phyloP scores from a whole-genome alignment of 1,139 yeast genomes.

The Hemisphaericaspora xylanilytica region DNA sequence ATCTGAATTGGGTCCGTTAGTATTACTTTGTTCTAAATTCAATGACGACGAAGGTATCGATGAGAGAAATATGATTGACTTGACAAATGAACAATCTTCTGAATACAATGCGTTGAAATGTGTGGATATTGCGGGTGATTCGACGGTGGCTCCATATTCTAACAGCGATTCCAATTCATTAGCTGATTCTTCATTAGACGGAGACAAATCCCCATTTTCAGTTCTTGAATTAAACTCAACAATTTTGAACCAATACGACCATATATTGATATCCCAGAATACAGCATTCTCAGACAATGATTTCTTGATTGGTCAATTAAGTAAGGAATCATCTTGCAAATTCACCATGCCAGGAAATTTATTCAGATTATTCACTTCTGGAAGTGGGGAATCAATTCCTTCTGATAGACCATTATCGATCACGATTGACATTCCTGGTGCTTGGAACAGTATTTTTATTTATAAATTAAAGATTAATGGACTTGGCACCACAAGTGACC shows the following conservation, averaged over 20 bases:
- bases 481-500: slow-evolving; percentile 13
- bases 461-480: slow-evolving; percentile 39
- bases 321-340: slow-evolving; percentile 21
- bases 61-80: slow-evolving; percentile 15
- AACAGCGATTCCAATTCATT: slow-evolving; percentile 24
- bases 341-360: slow-evolving; percentile 31
- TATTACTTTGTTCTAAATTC: slow-evolving; percentile 18
- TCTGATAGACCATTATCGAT: slow-evolving; percentile 44
- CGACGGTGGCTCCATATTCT: slow-evolving; percentile 48
- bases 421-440: slow-evolving; percentile 50
- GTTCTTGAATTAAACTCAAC: slow-evolving; percentile 39
- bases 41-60: background rate
- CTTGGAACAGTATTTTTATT: slow-evolving; percentile 63
- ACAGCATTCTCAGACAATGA: slow-evolving; percentile 17
- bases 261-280: slow-evolving; percentile 43
- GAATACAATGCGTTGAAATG: slow-evolving; percentile 35
- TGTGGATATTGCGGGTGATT: slow-evolving; percentile 34
- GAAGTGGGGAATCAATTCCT: slow-evolving; percentile 40
- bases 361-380: slow-evolving; percentile 22
- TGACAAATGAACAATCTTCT: slow-evolving; percentile 21
- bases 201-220: slow-evolving; percentile 44
- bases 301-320: slow-evolving; percentile 38
- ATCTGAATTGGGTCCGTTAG: background rate
- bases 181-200: slow-evolving; percentile 54
- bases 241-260: slow-evolving; percentile 41